Percentiles rank a stretch among this genome's conserved stretches.
Conservation (phyloP, 148 eudicot species). For the Rhododendron henanense region DNA sequence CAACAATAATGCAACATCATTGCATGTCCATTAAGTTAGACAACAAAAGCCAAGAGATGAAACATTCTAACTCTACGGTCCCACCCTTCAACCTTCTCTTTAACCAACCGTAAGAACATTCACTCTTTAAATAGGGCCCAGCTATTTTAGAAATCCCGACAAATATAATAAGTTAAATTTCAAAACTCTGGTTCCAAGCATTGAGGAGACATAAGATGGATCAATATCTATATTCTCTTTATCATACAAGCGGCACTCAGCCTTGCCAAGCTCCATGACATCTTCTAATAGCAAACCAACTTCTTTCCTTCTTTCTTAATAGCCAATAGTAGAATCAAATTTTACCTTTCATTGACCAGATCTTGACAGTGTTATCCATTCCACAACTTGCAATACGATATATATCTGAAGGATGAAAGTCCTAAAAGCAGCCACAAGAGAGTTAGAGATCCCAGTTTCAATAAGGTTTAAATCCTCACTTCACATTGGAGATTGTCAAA, state of each 20-base stretch:
- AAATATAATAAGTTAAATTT: not conserved
- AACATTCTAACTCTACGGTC: not conserved
- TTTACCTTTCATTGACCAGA: slow-evolving; percentile 98
- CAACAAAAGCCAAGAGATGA: not conserved
- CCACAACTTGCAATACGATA: slow-evolving; percentile 97
- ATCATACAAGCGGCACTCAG: not conserved
- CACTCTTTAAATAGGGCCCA: not conserved
- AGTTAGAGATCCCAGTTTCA: not conserved
- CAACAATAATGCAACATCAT: not conserved
- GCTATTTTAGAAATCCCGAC: not conserved
- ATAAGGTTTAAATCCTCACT: not conserved
- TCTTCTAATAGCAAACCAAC: not conserved
- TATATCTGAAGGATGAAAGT: slow-evolving; percentile 96
- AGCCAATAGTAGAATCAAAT: not conserved
- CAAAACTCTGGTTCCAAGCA: not conserved
- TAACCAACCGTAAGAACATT: not conserved
- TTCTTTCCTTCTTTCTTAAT: not conserved
- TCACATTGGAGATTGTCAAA: not conserved
- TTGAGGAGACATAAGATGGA: not conserved
- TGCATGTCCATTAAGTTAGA: not conserved
- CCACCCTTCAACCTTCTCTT: not conserved
- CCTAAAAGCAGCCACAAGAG: slow-evolving; percentile 35
- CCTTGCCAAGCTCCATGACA: not conserved
- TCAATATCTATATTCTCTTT: not conserved
- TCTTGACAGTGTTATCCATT: slow-evolving; percentile 95